Base-by-base conservation (phyloP, 2,329 filamentous ascomycete genomes). In the Decorospora gaudefroyi region DNA sequence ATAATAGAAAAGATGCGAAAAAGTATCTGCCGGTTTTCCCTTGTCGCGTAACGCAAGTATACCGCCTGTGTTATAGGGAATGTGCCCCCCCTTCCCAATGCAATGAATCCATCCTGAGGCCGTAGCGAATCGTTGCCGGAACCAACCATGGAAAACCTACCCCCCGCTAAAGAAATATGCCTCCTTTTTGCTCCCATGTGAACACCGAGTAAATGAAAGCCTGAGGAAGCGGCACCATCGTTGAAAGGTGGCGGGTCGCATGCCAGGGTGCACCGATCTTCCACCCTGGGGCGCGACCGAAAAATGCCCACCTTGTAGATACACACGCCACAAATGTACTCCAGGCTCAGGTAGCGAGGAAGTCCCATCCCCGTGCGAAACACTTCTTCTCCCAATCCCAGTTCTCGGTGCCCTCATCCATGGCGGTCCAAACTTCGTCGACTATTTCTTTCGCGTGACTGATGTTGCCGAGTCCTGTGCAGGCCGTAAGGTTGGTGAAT, bases 331-430 rank as follows among this genome's bases (percentile, higher is more conserved):
- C n/a, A n/a, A 21, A 33, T 16, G 22, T 15, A 27, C 42, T 27
- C 27, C n/a, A 12, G 17, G 17, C 12, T 46, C 50, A 84, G 50
- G 81, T 83, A 49, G 82, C 77, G 53, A 84, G 68, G 53, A 84
- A 83, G 56, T 84, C 80, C 75, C 80, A 82, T 13, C 78, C 76
- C 69, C 80, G 78, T 35, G 75, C 72, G 33, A 75, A 49, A 84
- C 81, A 46, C 83, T 79, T 47, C 71, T n/a, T 78, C 65, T 84
- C 81, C 80, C 80, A 84, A 62, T 84, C 81, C 81, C 81, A 84
- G 41, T 29, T 40, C 18, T 40, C 35, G 76, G 21, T 6, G 21
- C 10, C 21, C 10, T 23, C 21, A 6, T 23, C 21, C 21, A 23
- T 23, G 21, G 6, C 6, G 10, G 29, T 27, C 81, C 81, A 85